Evolutionary conservation across 1,139 yeast genomes (phyloP).

Genomic region (Suhomyces guaymorum): DNA sequence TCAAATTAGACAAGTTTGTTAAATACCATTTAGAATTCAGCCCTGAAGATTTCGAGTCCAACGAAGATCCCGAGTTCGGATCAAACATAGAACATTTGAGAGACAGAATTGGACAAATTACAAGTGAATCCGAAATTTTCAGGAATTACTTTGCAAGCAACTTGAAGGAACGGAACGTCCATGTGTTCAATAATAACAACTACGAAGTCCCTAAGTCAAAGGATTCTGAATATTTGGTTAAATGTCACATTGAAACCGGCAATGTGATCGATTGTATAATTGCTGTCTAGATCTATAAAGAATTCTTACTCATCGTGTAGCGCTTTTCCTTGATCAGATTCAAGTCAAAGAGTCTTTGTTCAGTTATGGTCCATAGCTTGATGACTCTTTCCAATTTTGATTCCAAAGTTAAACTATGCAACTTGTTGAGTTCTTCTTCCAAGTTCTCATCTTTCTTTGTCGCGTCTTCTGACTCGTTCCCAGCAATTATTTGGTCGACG

Average conservation of each 20-base stretch:
- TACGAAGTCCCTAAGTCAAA: conserved; percentile 26
- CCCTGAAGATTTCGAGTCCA: conserved; percentile 70
- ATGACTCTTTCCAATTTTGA: conserved; percentile 57
- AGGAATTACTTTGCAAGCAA: conserved; percentile 1
- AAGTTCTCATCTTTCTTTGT: conserved; percentile 20
- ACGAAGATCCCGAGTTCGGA: conserved; percentile 66
- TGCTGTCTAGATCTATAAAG: conserved; percentile 12
- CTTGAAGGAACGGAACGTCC: conserved; percentile 20
- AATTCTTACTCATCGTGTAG: conserved; percentile 20
- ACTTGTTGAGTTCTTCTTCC: conserved; percentile 29
- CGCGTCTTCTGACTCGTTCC: conserved; percentile 13
- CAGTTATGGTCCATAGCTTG: conserved; percentile 64
- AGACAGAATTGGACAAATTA: conserved; percentile 49
- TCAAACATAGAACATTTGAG: conserved; percentile 66
- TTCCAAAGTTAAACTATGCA: conserved; percentile 33
- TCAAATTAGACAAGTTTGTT: conserved; percentile 39
- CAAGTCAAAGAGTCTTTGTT: conserved; percentile 47
- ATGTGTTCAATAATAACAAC: conserved; percentile 32
- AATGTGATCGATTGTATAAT: conserved; percentile 54
- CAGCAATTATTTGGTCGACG: conserved; percentile 9
- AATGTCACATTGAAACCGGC: conserved; percentile 68
- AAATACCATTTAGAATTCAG: conserved; percentile 74
- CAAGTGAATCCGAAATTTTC: conserved; percentile 45
- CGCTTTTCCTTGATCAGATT: conserved; percentile 37
- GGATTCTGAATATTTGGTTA: conserved; percentile 57